Percentiles rank a stretch among this genome's conserved stretches.
Evolutionary conservation across 306 rosid genomes (phyloP).

Genomic region (Chamaecrista fasciculata): DNA sequence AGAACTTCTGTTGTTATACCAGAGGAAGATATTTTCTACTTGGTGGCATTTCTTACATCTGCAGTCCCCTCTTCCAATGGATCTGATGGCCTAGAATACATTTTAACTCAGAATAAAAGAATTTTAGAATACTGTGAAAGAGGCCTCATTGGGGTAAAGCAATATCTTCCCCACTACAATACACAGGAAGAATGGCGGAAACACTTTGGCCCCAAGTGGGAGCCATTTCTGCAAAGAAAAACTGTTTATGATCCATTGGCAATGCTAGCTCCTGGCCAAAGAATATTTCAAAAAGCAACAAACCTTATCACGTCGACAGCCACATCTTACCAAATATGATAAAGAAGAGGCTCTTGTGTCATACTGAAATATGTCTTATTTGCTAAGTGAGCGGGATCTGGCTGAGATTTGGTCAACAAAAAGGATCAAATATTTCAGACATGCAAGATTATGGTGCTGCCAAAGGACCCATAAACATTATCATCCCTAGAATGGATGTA

Average conservation of each 20-base stretch:
- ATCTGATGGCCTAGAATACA: slow-evolving; percentile 74
- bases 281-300: slow-evolving; percentile 80
- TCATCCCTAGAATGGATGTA: slow-evolving; percentile 42
- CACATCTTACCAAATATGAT: slow-evolving; percentile 4
- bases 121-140: slow-evolving; percentile 76
- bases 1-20: slow-evolving; percentile 63
- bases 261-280: slow-evolving; percentile 87
- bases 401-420: slow-evolving; percentile 29
- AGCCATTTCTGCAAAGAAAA: slow-evolving; percentile 66
- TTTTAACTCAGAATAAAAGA: slow-evolving; percentile 75
- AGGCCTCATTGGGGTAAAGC: slow-evolving; percentile 72
- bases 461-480: slow-evolving; percentile 22
- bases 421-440: slow-evolving; percentile 22
- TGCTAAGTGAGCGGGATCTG: slow-evolving; percentile 29
- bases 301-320: slow-evolving; percentile 47
- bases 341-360: slow-evolving; percentile 34
- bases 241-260: slow-evolving; percentile 82
- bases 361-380: slow-evolving; percentile 31
- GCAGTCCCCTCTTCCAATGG: slow-evolving; percentile 81
- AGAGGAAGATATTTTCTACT: slow-evolving; percentile 86
- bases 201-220: slow-evolving; percentile 93
- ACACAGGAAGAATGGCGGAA: slow-evolving; percentile 75
- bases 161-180: slow-evolving; percentile 78
- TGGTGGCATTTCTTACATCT: slow-evolving; percentile 81
- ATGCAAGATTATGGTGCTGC: slow-evolving; percentile 32